Base-by-base conservation (phyloP, 2,329 filamentous ascomycete species). In the Pseudogymnoascus sp. region DNA sequence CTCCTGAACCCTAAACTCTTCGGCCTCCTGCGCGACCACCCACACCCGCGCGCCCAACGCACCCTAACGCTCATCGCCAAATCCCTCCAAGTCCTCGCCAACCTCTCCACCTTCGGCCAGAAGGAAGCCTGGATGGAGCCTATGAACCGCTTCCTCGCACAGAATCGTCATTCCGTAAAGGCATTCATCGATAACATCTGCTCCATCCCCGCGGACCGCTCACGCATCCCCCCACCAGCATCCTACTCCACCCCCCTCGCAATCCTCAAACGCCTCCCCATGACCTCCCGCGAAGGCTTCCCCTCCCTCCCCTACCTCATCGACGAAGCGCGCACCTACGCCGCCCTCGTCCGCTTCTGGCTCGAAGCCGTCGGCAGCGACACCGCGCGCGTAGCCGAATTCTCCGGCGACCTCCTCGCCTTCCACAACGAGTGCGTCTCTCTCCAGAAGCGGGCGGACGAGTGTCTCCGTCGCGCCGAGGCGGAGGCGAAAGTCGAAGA, bases 111-210 rank as follows among this genome's bases (percentile, higher is more conserved):
- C 0, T 97, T 97, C 72, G 93, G 93, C 42, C 93, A 90, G 72
- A 96, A 96, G 73, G 93, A 97, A 75, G 86, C 89, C n/a, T 97
- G 92, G 91, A 97, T 97, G 93, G 93, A 96, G 76, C 92, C 92
- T 0, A 97, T 97, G 93, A 97, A 97, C 72, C 84, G 84, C 47
- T 97, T 97, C 70, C 78, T 97, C 39, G 82, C 81, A 7, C 80
- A 85, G 1, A 88, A 96, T 71, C 85, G 92, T 18, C 83, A 88
- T 69, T 84, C 89, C 40, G 91, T 97, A 75, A 96, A 93, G 73
- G 83, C 87, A 57, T 97, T 93, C 70, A 88, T 97, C 65, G 93
- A 97, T 72, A 82, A 86, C 31, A 85, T 97, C 57, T 97, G 93
- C 77, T 85, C 88, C 7, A 90, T 97, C 62, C 87, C 91, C 1